Evolutionary conservation across 495 filamentous ascomycete genomes (phyloP).

Genomic region (Penicillium canariense): DNA sequence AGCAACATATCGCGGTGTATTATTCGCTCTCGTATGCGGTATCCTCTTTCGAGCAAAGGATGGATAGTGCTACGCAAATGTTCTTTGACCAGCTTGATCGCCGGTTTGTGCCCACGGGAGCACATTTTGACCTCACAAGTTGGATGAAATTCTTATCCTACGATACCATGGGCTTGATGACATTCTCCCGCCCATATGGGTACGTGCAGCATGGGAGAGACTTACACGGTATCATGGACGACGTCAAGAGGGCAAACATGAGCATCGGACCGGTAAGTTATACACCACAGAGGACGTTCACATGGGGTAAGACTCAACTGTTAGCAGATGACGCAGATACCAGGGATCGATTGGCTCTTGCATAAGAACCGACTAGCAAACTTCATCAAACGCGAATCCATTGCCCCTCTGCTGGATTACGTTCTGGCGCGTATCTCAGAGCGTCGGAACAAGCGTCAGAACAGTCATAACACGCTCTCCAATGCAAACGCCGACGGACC

Average conservation of each 20-base stretch:
- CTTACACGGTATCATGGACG: neutral
- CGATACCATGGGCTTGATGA: neutral
- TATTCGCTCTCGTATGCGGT: slow-evolving; percentile 5
- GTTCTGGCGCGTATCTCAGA: neutral
- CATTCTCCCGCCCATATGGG: neutral
- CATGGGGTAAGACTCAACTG: neutral
- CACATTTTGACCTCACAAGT: neutral
- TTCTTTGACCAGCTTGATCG: slow-evolving; percentile 39
- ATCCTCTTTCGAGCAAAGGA: slow-evolving; percentile 46
- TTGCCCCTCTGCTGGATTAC: neutral
- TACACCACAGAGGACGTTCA: neutral
- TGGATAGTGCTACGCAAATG: slow-evolving; percentile 25
- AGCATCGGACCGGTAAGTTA: slow-evolving; percentile 7
- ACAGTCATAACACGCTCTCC: neutral
- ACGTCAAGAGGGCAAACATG: neutral
- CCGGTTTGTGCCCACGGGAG: neutral
- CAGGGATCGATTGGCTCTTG: slow-evolving; percentile 17
- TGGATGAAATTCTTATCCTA: neutral
- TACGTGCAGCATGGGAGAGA: neutral
- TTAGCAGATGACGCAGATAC: slow-evolving; percentile 17
- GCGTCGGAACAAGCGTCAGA: neutral
- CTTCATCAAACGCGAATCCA: slow-evolving; percentile 1
- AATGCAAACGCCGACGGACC: slow-evolving; percentile 6
- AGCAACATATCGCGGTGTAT: slow-evolving; percentile 8
- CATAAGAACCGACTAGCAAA: slow-evolving; percentile 23